Conservation (phyloP, 148 eudicot genomes). For the Chenopodium berlandieri region DNA sequence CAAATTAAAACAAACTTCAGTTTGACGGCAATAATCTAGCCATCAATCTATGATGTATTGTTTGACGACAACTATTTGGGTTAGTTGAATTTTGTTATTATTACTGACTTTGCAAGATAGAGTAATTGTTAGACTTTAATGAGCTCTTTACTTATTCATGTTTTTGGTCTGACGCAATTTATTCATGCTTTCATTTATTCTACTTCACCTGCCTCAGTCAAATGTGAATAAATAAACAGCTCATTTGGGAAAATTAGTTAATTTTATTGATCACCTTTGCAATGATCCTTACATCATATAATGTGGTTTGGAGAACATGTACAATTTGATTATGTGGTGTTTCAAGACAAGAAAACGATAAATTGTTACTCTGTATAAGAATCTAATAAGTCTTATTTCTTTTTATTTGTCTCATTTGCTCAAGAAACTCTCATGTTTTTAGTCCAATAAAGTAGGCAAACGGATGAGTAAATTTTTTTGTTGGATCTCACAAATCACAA, state of each 20-base stretch:
- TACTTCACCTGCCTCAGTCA: background rate
- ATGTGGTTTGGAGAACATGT: background rate
- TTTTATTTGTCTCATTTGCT: no score
- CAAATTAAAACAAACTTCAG: no score
- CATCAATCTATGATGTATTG: background rate
- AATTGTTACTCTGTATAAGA: no score
- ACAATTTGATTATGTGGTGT: no score
- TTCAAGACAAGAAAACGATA: no score
- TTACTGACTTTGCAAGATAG: background rate
- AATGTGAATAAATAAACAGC: background rate
- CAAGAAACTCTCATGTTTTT: no score
- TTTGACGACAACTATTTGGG: background rate
- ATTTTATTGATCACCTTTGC: background rate
- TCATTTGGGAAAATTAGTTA: background rate
- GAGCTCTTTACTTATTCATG: background rate
- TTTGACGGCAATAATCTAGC: background rate
- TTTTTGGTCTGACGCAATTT: background rate
- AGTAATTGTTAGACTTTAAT: background rate
- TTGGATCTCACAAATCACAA: no score
- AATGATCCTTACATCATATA: background rate
- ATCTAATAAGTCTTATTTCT: no score
- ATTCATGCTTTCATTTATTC: background rate
- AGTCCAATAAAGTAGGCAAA: no score
- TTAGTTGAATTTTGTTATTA: slow-evolving; percentile 4
- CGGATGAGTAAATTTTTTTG: no score